Evolutionary conservation across 73 alveolate genomes (phyloP).

Genomic region (Symbiodinium natans): DNA sequence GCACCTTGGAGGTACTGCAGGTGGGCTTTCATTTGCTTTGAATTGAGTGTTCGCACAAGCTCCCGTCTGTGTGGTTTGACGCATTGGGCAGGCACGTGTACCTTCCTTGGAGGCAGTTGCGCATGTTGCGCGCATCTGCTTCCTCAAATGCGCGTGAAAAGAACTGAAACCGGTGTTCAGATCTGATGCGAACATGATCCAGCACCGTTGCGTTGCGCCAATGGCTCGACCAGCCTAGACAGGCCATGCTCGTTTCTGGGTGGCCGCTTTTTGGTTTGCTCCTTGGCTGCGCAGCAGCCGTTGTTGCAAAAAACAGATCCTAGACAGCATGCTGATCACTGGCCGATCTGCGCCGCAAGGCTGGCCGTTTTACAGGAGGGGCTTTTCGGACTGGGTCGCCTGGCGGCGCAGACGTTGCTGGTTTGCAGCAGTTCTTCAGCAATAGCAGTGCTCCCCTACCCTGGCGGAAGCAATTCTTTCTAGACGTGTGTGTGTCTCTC

Average conservation of each 20-base stretch:
- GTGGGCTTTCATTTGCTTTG: neutral
- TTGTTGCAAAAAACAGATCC: too few species aligned
- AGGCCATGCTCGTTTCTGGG: slow-evolving; percentile 71
- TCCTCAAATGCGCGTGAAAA: neutral
- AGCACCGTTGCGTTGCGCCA: neutral
- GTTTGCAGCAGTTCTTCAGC: neutral
- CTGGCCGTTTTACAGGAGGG: slow-evolving; percentile 82
- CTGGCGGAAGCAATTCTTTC: too few species aligned
- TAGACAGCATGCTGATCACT: too few species aligned
- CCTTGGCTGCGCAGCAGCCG: slow-evolving; percentile 23
- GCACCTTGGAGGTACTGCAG: slow-evolving; percentile 68
- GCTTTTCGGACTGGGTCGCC: slow-evolving; percentile 71
- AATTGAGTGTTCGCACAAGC: too few species aligned
- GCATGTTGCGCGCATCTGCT: neutral
- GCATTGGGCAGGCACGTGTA: slow-evolving; percentile 31
- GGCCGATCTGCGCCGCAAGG: neutral
- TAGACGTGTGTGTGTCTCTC: too few species aligned
- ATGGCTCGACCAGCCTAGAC: neutral
- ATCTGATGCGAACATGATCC: neutral
- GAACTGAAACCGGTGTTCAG: neutral
- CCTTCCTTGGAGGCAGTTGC: slow-evolving; percentile 61
- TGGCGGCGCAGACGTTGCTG: slow-evolving; percentile 67
- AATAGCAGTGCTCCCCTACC: neutral
- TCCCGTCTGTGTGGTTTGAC: neutral
- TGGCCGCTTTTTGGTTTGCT: slow-evolving; percentile 80